Conservation (phyloP, 176 grass and related monocot genomes). For the Thinopyrum elongatum region DNA sequence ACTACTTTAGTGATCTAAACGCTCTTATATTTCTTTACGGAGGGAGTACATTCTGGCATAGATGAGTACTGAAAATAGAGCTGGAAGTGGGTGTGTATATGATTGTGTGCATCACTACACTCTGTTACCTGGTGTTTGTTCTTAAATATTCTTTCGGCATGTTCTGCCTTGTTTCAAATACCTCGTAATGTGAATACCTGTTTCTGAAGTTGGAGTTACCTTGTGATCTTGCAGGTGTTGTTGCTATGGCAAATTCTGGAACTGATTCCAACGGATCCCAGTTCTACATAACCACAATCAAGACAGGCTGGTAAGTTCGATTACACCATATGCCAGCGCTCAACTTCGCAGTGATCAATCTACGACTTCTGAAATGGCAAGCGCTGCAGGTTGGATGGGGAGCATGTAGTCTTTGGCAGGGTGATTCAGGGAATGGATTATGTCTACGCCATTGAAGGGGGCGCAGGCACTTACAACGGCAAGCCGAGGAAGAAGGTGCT, state of each 20-base stretch:
- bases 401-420: conserved; percentile 87
- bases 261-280: conserved; percentile 92
- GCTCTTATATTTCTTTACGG: too few relatives aligned
- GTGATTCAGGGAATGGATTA: conserved; percentile 94
- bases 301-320: conserved; percentile 73
- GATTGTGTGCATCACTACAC: background rate
- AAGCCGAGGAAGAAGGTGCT: conserved; percentile 85
- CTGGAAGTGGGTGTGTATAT: background rate
- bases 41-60: background rate
- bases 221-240: conserved; percentile 51
- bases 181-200: background rate
- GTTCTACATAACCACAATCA: conserved; percentile 98
- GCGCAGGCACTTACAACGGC: conserved; percentile 89
- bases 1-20: too few relatives aligned
- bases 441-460: conserved; percentile 85
- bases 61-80: background rate
- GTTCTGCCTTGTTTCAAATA: background rate
- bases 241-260: conserved; percentile 79
- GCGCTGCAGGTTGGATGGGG: conserved; percentile 78
- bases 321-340: background rate
- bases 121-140: background rate
- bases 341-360: background rate
- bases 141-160: background rate
- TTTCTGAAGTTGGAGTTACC: background rate
- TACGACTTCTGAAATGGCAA: background rate